These are phyloP conservation scores for Botrytis pseudocinerea DNA, from an alignment of 2,329 filamentous ascomycete species.

Conservation along the genomic window DNA sequence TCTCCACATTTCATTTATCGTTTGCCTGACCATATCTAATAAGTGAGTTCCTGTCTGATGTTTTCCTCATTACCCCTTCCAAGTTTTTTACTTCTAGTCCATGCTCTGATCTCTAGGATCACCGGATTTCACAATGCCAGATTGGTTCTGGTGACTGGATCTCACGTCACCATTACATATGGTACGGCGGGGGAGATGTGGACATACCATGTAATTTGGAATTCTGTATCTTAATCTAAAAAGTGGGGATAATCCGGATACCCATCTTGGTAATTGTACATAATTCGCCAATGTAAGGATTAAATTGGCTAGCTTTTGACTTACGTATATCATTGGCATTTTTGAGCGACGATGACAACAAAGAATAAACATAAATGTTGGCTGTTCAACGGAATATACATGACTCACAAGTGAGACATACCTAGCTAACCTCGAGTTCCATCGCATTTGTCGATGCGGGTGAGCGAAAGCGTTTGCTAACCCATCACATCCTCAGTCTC, in stretches of 20 bases:
- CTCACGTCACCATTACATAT: not conserved
- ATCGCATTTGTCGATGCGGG: not conserved
- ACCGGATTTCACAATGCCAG: not conserved
- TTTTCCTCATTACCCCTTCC: not conserved
- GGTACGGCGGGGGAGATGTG: not conserved
- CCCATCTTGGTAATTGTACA: not conserved
- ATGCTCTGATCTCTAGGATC: not conserved
- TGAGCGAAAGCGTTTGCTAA: accelerated
- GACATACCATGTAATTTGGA: not conserved
- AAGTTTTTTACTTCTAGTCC: not conserved
- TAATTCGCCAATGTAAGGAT: not conserved
- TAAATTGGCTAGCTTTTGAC: not conserved
- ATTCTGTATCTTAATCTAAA: not conserved
- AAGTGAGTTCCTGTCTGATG: not conserved
- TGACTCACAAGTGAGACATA: not conserved
- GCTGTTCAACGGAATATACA: not conserved
- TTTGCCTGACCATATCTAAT: not conserved
- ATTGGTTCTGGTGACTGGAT: not conserved
- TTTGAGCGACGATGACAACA: not conserved
- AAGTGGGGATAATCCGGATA: not conserved
- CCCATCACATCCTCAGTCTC: not conserved
- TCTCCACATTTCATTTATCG: not conserved
- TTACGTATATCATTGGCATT: not conserved
- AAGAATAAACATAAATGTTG: not conserved
- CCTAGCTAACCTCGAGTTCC: accelerated